A percentile compares a stretch with the other conserved stretches of the same genome.
Conservation (phyloP, 208 protist genomes). For the Acanthamoeba royreba region DNA sequence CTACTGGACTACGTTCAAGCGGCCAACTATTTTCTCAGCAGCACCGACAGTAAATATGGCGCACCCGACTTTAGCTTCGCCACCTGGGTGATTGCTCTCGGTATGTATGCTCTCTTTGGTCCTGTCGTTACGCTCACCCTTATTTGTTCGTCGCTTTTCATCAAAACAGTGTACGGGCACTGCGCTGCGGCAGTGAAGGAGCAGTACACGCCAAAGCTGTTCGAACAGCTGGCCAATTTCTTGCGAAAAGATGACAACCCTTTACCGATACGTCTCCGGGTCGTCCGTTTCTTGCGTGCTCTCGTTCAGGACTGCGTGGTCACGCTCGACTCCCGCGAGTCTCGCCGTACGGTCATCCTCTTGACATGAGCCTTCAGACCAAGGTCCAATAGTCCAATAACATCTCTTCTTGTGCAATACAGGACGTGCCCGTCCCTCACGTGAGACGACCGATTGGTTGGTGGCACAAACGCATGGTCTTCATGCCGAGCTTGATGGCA, state of each 20-base stretch:
- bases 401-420: neutral
- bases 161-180: neutral
- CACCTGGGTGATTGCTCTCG: neutral
- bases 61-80: slow-evolving; percentile 18
- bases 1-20: neutral
- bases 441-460: neutral
- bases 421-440: neutral
- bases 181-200: neutral
- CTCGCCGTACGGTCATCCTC: neutral
- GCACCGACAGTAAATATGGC: neutral
- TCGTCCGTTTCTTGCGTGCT: neutral
- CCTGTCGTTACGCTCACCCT: neutral
- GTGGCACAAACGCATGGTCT: neutral
- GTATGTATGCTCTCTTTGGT: neutral
- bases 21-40: neutral
- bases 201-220: neutral
- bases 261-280: neutral
- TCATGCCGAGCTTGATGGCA: neutral
- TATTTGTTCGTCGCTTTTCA: neutral
- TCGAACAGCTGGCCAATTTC: neutral
- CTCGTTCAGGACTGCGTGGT: neutral
- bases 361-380: no score
- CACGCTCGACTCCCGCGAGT: neutral
- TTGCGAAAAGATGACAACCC: neutral
- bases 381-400: neutral